Evolutionary conservation across 306 rosid genomes (phyloP).

Genomic region (Heteromeles arbutifolia): DNA sequence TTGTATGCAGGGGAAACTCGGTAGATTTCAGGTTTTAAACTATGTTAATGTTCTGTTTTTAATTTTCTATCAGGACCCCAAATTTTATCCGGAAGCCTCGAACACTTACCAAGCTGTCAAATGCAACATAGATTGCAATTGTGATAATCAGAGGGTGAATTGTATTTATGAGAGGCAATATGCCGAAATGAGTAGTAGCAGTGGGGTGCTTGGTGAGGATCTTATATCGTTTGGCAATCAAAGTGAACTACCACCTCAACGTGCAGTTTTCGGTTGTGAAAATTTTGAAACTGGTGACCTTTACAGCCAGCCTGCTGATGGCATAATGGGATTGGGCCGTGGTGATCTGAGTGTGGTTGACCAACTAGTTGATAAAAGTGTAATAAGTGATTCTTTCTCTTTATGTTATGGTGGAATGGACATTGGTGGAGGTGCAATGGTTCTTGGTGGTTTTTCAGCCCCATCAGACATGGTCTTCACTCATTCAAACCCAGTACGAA

Average conservation of each 20-base stretch:
- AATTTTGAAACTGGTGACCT: slow-evolving; percentile 85
- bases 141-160: slow-evolving; percentile 49
- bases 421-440: slow-evolving; percentile 97
- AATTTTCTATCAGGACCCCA: slow-evolving; percentile 59
- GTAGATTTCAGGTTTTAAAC: neutral
- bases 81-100: slow-evolving; percentile 69
- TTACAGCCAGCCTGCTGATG: slow-evolving; percentile 85
- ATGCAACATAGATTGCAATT: slow-evolving; percentile 69
- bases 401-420: slow-evolving; percentile 98
- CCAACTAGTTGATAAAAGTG: slow-evolving; percentile 74
- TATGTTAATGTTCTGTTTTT: slow-evolving; percentile 13
- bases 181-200: slow-evolving; percentile 90
- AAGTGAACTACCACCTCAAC: slow-evolving; percentile 69
- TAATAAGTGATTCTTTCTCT: slow-evolving; percentile 78
- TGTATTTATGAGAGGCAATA: slow-evolving; percentile 85
- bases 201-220: slow-evolving; percentile 90
- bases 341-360: slow-evolving; percentile 87
- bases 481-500: slow-evolving; percentile 64
- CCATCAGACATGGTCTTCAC: slow-evolving; percentile 73
- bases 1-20: neutral
- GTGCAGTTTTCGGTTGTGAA: slow-evolving; percentile 92
- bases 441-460: slow-evolving; percentile 80
- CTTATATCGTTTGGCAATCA: slow-evolving; percentile 67
- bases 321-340: slow-evolving; percentile 93
- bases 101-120: slow-evolving; percentile 65